Evolutionary conservation across 768 basidiomycete genomes (phyloP).

Genomic region (Suillus luteus): DNA sequence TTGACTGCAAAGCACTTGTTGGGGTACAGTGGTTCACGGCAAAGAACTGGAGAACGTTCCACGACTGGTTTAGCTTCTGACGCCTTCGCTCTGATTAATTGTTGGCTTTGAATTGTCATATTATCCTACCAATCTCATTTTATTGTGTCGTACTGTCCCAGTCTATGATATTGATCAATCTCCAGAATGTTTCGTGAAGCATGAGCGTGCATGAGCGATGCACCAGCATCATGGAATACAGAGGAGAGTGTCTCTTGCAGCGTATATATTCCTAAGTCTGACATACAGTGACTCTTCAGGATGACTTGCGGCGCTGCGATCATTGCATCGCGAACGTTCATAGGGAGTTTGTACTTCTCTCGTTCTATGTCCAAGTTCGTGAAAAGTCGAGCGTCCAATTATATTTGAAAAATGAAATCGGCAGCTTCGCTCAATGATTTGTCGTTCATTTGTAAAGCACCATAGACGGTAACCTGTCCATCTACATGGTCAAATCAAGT

Average conservation of each 20-base stretch:
- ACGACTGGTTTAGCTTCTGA: not conserved
- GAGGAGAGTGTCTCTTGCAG: conserved; percentile 86
- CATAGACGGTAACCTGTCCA: not conserved
- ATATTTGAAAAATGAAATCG: no score
- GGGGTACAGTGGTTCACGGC: not conserved
- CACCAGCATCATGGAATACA: conserved; percentile 40
- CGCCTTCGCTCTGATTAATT: not conserved
- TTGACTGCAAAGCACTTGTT: not conserved
- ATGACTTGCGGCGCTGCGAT: conserved; percentile 82
- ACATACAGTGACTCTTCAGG: not conserved
- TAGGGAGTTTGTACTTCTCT: conserved; percentile 89
- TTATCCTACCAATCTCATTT: not conserved
- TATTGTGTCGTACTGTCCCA: not conserved
- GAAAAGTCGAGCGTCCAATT: conserved; percentile 65
- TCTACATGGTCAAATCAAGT: not conserved
- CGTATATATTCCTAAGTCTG: conserved; percentile 10
- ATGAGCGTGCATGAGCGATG: not conserved
- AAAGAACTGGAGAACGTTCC: not conserved
- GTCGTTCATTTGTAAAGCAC: not conserved
- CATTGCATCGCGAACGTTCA: conserved; percentile 79
- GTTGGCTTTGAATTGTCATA: not conserved
- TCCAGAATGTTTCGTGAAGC: not conserved
- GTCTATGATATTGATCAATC: not conserved
- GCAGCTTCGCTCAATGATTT: not conserved
- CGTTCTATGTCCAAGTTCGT: conserved; percentile 78